phyloP scores from a whole-genome alignment of 2,329 filamentous ascomycete species.

The Beauveria sp. region DNA sequence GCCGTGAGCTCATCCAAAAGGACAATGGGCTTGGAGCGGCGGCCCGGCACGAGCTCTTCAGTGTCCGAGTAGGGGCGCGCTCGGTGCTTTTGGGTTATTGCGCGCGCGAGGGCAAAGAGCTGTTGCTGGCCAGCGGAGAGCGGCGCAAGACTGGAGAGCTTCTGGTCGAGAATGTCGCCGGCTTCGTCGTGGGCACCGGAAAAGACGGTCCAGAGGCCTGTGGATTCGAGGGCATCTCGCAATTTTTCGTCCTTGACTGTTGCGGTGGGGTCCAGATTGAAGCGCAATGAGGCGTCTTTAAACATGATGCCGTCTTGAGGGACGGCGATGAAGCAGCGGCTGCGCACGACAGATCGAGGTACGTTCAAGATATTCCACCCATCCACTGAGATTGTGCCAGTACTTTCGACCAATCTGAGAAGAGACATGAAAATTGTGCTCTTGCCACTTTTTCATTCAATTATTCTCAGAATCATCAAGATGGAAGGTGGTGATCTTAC shows the following conservation, averaged over 20 bases:
- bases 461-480: constrained; percentile 11
- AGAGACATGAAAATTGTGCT: constrained; percentile 17
- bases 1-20: constrained; percentile 26
- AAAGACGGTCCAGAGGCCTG: constrained; percentile 12
- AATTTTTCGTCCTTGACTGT: constrained; percentile 10
- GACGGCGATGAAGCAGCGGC: constrained; percentile 23
- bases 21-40: constrained; percentile 21
- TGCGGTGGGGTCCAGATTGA: constrained; percentile 16
- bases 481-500: constrained; percentile 2
- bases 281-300: constrained; percentile 14
- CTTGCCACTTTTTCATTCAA: constrained; percentile 18
- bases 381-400: constrained; percentile 22
- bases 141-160: constrained; percentile 18
- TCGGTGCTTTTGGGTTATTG: constrained; percentile 19
- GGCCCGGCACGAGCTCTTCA: not conserved
- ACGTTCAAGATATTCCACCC: constrained; percentile 20
- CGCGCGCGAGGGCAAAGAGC: constrained; percentile 24
- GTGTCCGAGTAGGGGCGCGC: constrained; percentile 4
- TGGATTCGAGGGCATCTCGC: constrained; percentile 9
- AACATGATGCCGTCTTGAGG: constrained; percentile 22
- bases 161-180: constrained; percentile 18
- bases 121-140: constrained; percentile 27
- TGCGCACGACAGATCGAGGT: constrained; percentile 18
- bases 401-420: constrained; percentile 14
- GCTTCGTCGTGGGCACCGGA: not conserved